Base-by-base conservation (phyloP, 495 filamentous ascomycete species). In the Xylaria sp. region DNA sequence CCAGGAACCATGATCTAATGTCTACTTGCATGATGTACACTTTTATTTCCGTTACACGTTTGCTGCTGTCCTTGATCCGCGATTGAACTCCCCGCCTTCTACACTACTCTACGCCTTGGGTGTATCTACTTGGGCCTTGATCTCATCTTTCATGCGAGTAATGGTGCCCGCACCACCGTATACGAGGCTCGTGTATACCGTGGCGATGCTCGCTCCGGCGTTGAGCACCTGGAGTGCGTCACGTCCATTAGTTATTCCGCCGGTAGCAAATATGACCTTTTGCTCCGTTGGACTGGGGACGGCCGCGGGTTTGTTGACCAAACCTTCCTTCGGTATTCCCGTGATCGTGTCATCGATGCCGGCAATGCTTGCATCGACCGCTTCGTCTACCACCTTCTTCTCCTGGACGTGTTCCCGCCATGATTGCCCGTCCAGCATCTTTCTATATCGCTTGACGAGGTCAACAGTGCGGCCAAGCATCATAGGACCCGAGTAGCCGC, bases 181-280 rank as follows among this genome's bases (percentile, higher is more conserved):
- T 8, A 93, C 90, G 75, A 97, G 80, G 11, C 91, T 81, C 3
- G 91, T 93, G 75, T 93, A 96, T 53, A 96, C 87, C 91, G 94
- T 93, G 1, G 93, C 93, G 0, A 97, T 89, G 66, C 90, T 93
- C 0, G 96, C 95, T 12, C 96, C 96, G 0, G 94, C 93, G 70
- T 94, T 89, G 44, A 97, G 83, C 0, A 92, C 88, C 80, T 91
- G 86, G 5, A 91, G 83, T 7, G 93, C 96, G 82, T 97, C 91
- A 61, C 88, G 84, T 12, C 95, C 96, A 72, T 88, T 94, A 6
- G 90, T 93, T 72, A 99, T 96, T 11, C 96, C 96, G 1, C 95
- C 95, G 0, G 91, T 93, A 15, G 95, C 95, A 79, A 98, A 98
- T 57, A 99, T 91, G 53, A 93, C 90, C 84, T 97, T 97, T 46